Base-by-base conservation (phyloP, 2,329 filamentous ascomycete genomes). In the Acarospora socialis region DNA sequence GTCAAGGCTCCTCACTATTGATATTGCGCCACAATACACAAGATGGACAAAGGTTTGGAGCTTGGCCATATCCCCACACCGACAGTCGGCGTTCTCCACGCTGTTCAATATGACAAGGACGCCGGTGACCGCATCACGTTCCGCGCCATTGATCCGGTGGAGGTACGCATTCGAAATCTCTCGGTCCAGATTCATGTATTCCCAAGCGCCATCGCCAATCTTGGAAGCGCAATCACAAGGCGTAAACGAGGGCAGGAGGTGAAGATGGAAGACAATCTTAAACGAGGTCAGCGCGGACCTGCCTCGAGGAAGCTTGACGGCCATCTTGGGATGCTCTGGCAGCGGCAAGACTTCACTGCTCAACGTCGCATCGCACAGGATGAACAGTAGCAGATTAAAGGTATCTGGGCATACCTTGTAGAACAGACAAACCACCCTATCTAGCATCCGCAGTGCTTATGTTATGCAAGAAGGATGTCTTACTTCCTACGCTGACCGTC, bases 391-490 rank as follows among this genome's bases (percentile, higher is more conserved):
- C 43, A 63, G 69, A 18, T 52, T 66, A 8, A 51, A 55, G 14
- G 54, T 57, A 10, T 56, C 62, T 3, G 78, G 79, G 0, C 22
- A 22, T 21, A 23, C 37, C 13, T 28, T 27, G 6, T 42, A 39
- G 24, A 42, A 42, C 35, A 34, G 49, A 52, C 3, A 65, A 64
- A 0, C 66, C 63, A 0, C 44, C 37, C 30, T 51, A 40, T 45
- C 53, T 38, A 60, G 57, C 34, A 58, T 77, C 28, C 58, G 74
- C 31, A 68, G 74, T 50, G 68, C 75, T 30, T 81, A 83, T 57
- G 77, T 80, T 13, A 79, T 78, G 65, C 77, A 59, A 84, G 48
- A 76, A 83, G 43, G 80, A 86, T 46, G 65, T 83, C 9, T 57
- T 86, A 1, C 60, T 83, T 1, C 75, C 79, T 0, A 77, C 76